Base-by-base conservation (phyloP, 495 filamentous ascomycete genomes). In the Talaromyces liani region DNA sequence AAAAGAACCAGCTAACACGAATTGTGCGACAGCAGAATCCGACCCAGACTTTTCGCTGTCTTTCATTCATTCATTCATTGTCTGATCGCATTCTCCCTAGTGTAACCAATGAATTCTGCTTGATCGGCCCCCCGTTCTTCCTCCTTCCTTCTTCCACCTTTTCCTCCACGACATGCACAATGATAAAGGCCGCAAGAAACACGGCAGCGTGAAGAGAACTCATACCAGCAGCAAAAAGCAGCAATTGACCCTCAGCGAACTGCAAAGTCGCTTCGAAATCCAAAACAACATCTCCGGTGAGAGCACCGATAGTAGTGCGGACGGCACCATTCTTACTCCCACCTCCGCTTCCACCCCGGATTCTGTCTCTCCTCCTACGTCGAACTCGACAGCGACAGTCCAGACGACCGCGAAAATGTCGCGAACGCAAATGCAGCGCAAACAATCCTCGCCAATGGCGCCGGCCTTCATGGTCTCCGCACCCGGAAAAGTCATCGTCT, bases 401-500 rank as follows among this genome's bases (percentile, higher is more conserved):
- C 33, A 31, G 18, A 25, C 20, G 20, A 62, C 31, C 60, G 24
- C 36, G 4, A 58, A 36, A 18, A 58, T 58, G 56, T 58, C 56
- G 14, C 56, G 56, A 58, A 25, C 6, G 18, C 56, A 58, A 36
- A 36, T 36, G 31, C 27, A 58, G 25, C 60, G 78, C 49, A 82
- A 82, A 58, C 60, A 73, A 5, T 82, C 80, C 4, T 81, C 80
- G 9, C 79, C 81, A 0, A 77, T 84, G 79, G 83, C 92, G 77
- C 92, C 93, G 5, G 78, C 93, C 53, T 95, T 94, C 66, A 91
- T 94, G 87, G 91, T 93, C 49, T 94, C 91, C 18, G 91, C 91
- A 18, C 91, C 91, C 6, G 91, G 91, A 29, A 95, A 95, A 75
- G 91, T 93, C 66, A 94, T 95, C 68, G 88, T 93, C 16, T 93